Evolutionary conservation across 2,329 filamentous ascomycete species (phyloP).

Genomic region (Alternaria infectoria): DNA sequence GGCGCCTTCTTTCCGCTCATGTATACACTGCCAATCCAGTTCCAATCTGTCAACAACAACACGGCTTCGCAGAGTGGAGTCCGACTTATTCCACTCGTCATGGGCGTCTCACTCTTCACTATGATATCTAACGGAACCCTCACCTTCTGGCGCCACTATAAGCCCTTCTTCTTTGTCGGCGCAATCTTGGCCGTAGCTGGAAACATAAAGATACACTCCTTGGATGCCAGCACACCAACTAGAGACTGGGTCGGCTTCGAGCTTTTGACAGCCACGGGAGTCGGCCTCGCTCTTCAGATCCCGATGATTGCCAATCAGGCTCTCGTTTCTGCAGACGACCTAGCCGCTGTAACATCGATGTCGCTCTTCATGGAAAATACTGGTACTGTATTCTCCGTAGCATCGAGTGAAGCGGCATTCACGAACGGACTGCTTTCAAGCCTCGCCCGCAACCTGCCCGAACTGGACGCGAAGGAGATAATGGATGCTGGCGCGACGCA

Average conservation of each 20-base stretch:
- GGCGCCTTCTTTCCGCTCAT: conserved; percentile 38
- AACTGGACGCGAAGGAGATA: conserved; percentile 42
- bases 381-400: conserved; percentile 53
- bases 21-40: conserved; percentile 38
- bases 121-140: conserved; percentile 33
- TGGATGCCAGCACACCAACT: conserved; percentile 45
- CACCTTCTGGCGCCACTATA: conserved; percentile 49
- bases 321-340: conserved; percentile 43
- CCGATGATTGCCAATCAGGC: conserved; percentile 51
- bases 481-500: conserved; percentile 55
- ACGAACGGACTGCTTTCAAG: conserved; percentile 47
- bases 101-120: conserved; percentile 36
- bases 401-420: conserved; percentile 53
- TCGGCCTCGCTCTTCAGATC: conserved; percentile 52
- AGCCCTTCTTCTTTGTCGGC: conserved; percentile 49
- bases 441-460: conserved; percentile 44
- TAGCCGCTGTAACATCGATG: conserved; percentile 50
- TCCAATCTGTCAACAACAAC: conserved; percentile 34
- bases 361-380: conserved; percentile 53
- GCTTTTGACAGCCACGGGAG: conserved; percentile 52
- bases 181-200: conserved; percentile 30
- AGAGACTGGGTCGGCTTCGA: conserved; percentile 58
- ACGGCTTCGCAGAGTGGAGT: conserved; percentile 36
- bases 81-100: conserved; percentile 35
- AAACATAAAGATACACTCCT: conserved; percentile 38